Evolutionary conservation across 345 rosid genomes (phyloP), one percentile per base, ranked within the genome.

Genomic region (Populus alba): DNA sequence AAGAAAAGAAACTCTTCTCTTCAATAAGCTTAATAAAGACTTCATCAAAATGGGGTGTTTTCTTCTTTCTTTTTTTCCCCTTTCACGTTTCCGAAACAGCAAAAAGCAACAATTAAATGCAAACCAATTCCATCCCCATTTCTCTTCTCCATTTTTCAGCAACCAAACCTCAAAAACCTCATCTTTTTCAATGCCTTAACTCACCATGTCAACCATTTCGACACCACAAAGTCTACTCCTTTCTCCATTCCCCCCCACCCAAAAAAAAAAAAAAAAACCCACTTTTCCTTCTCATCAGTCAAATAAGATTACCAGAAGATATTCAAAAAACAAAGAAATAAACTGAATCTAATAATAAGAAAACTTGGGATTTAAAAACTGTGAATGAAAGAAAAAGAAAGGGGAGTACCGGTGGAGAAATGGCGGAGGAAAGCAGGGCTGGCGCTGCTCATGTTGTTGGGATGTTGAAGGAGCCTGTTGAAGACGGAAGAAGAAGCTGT

Each of bases 401-500:
- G n/a, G 11, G 29, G 18, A 6, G 37, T 43, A 81, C 84, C 80
- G 16, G 84, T 68, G 66, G 84, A 81, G 43, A 81, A 77, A 61
- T 20, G n/a, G 59, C 72, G 72, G 43, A 45, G 16, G 35, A 15
- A 51, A 57, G n/a, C 27, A 61, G 38, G 5, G 39, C 29, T 76
- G 29, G 11, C 29, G 35, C 41, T 5, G 68, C 39, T 59, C 33
- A 55, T 39, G 23, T 18, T 7, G 35, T 38, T 61, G 16, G 67
- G 33, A 57, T 76, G 53, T 53, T 81, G 74, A 27, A 55, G 51
- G 72, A 81, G 29, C 73, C 71, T 72, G 27, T 45, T 59, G 41
- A 77, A 72, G 43, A 72, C 41, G 18, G 71, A 65, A 1, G 72
- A 76, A 39, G 80, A 72, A 69, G 73, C 79, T 29, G 67, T 35